Base-by-base conservation (phyloP, 2,329 filamentous ascomycete species). In the Xylariaceae sp. region DNA sequence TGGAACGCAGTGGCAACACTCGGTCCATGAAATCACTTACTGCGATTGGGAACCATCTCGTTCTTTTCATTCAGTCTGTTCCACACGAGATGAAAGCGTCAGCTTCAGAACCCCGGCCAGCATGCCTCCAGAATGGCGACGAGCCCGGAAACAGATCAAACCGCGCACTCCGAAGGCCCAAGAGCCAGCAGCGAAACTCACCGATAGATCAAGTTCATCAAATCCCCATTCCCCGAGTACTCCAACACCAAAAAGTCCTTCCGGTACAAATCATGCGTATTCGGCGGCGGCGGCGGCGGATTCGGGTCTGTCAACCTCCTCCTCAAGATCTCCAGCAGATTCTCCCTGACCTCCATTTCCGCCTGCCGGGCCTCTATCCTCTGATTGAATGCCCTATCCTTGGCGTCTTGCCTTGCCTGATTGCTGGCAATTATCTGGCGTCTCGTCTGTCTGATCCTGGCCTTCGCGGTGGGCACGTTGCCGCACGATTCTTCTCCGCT, bases 231-330 rank as follows among this genome's bases (percentile, higher is more conserved):
- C 37, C 5, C 18, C 23, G 48, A 53, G 23, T 53, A 66, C 53
- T 67, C 66, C 9, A 64, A 39, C 10, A 67, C 9, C 0, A 68
- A 1, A 11, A 48, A 60, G n/a, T 67, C 66, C 13, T 45, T 60
- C 8, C 52, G 55, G 4, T 58, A 51, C n/a, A 51, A 15, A 15
- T 51, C 49, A 51, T n/a, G 11, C 49, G 23, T 35, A 9, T 51
- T 13, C 11, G 23, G 48, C 17, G 18, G 48, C 48, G 18, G 48
- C 15, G 15, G 15, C 47, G 47, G 48, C 7, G 18, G 18, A 10
- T 49, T 7, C 17, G 15, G 5, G 1, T 18, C 1, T 11, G 23
- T 13, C 6, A 7, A n/a, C 8, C 15, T 23, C 23, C 39, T 23
- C 4, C 15, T 47, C 44, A 47, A 2, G 10, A 2, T 5, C 10